Evolutionary conservation across 768 basidiomycete species (phyloP).

Genomic region (Galerina marginata): DNA sequence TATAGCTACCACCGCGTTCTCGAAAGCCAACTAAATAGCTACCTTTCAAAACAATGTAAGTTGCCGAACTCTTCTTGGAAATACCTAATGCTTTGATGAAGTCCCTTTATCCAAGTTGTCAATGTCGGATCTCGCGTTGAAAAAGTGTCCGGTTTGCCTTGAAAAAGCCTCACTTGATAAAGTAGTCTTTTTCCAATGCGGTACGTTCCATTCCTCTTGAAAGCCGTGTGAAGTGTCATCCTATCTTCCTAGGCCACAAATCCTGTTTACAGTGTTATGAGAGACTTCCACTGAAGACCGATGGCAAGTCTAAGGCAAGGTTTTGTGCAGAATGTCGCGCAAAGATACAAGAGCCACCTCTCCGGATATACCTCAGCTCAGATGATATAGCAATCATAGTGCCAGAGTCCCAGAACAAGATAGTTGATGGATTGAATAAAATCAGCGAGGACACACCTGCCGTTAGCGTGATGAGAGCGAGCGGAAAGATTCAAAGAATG

Average conservation of each 20-base stretch:
- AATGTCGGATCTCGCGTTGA: conserved; percentile 3
- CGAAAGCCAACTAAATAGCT: no score
- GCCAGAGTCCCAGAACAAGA: background rate
- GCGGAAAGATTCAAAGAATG: conserved; percentile 2
- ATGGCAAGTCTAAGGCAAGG: background rate
- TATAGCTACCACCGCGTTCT: background rate
- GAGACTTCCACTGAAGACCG: no score
- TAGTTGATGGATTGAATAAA: conserved; percentile 6
- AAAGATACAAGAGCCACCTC: background rate
- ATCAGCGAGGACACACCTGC: conserved; percentile 5
- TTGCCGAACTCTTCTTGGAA: no score
- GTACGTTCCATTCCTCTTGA: background rate
- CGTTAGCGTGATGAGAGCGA: conserved; percentile 4
- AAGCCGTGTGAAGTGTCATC: background rate
- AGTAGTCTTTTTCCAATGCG: conserved; percentile 12
- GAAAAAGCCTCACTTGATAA: background rate
- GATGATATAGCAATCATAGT: background rate
- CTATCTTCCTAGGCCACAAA: conserved; percentile 1
- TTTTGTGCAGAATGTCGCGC: background rate
- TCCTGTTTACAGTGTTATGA: background rate
- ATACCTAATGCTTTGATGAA: background rate
- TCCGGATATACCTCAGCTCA: background rate
- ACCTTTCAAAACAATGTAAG: no score
- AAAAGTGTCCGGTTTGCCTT: conserved; percentile 1
- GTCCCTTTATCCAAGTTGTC: background rate